Conservation (phyloP, 768 basidiomycete genomes). For the Peribolospora kevripleyi region DNA sequence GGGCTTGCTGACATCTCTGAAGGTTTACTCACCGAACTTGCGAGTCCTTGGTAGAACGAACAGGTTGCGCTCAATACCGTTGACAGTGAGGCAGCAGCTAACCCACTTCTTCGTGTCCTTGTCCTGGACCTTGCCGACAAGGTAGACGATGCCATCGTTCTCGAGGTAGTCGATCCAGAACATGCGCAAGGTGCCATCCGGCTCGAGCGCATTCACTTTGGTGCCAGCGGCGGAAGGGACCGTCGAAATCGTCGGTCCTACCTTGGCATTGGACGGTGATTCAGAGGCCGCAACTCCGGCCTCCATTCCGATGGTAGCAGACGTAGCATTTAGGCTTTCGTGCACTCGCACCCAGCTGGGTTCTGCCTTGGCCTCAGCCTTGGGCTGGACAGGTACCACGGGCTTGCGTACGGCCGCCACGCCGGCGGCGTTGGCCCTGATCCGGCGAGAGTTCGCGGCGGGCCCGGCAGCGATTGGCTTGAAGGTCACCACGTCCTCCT, state of each 20-base stretch:
- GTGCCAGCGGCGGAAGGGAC: conserved; percentile 10
- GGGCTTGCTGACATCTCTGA: conserved; percentile 3
- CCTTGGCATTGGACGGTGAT: background rate
- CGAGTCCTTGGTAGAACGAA: conserved; percentile 59
- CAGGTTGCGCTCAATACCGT: conserved; percentile 67
- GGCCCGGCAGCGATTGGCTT: too few relatives aligned
- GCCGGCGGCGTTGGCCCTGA: too few relatives aligned
- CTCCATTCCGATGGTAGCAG: too few relatives aligned
- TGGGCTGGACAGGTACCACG: too few relatives aligned
- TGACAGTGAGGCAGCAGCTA: conserved; percentile 66
- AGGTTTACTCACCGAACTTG: conserved; percentile 25
- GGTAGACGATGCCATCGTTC: conserved; percentile 23
- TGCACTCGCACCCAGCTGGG: background rate
- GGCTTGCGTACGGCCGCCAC: too few relatives aligned
- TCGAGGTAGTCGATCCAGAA: conserved; percentile 95
- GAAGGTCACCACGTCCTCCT: too few relatives aligned
- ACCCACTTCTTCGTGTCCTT: conserved; percentile 28
- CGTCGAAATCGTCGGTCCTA: background rate
- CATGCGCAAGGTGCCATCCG: conserved; percentile 64
- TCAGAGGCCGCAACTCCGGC: background rate
- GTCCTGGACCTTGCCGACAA: conserved; percentile 22
- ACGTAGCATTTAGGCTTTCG: too few relatives aligned
- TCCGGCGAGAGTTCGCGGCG: too few relatives aligned
- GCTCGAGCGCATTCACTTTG: conserved; percentile 37
- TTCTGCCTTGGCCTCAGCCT: too few relatives aligned